These are phyloP conservation scores for Penicillium roqueforti DNA, from an alignment of 495 filamentous ascomycete genomes.

Conservation along the genomic window DNA sequence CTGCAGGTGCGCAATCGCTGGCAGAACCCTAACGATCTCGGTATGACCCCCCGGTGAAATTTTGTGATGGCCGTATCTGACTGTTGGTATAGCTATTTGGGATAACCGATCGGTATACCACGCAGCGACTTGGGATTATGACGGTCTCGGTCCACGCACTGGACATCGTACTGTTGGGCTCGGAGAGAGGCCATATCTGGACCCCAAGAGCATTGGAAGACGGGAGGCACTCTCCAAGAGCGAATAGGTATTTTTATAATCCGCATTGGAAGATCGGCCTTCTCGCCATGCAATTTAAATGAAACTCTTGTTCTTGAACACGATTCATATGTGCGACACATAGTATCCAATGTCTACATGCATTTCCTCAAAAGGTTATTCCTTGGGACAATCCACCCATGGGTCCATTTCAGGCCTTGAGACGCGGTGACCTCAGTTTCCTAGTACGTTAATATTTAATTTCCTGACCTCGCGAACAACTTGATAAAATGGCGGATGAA, in stretches of 20 bases:
- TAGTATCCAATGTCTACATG: too few species aligned
- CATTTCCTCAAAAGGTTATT: too few species aligned
- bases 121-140: slow-evolving; percentile 67
- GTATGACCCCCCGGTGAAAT: slow-evolving; percentile 12
- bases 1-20: slow-evolving; percentile 69
- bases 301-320: too few species aligned
- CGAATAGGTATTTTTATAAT: not conserved
- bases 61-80: not conserved
- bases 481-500: too few species aligned
- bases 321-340: too few species aligned
- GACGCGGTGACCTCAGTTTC: too few species aligned
- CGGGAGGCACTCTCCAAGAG: slow-evolving; percentile 37
- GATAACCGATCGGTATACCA: slow-evolving; percentile 72
- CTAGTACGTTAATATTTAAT: too few species aligned
- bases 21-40: slow-evolving; percentile 55
- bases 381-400: too few species aligned
- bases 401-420: too few species aligned
- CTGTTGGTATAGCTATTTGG: slow-evolving; percentile 59
- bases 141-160: slow-evolving; percentile 50
- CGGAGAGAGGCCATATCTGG: slow-evolving; percentile 68
- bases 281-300: not conserved
- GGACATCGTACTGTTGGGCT: slow-evolving; percentile 62
- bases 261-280: not conserved
- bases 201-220: slow-evolving; percentile 40
- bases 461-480: too few species aligned